Conservation (phyloP, 169 alveolate species). For the Plasmodium relictum region DNA sequence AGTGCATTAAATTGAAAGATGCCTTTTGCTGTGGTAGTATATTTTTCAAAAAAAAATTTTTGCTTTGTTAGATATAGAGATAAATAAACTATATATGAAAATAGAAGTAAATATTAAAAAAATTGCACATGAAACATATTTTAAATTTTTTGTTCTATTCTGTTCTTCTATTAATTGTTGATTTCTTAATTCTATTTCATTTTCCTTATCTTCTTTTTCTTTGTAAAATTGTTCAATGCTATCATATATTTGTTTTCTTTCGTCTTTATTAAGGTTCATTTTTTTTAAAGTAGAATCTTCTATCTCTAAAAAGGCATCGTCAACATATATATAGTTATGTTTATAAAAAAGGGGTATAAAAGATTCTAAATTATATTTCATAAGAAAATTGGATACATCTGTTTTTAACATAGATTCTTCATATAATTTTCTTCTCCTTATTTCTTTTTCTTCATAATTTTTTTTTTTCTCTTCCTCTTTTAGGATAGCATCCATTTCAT, state of each 20-base stretch:
- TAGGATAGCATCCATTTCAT: conserved; percentile 43
- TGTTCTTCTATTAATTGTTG: conserved; percentile 58
- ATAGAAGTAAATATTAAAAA: conserved; percentile 44
- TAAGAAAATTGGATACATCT: conserved; percentile 72
- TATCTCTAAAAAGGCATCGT: conserved; percentile 44
- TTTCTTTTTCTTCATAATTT: conserved; percentile 68
- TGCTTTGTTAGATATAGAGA: conserved; percentile 33
- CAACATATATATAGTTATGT: conserved; percentile 68
- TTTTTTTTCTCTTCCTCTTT: conserved; percentile 69
- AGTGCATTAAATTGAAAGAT: no score
- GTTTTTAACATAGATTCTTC: conserved; percentile 74
- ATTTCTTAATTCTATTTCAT: conserved; percentile 29
- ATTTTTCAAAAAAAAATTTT: conserved; percentile 30
- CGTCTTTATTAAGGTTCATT: conserved; percentile 55
- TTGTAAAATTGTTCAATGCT: conserved; percentile 32
- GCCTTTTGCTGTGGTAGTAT: no score
- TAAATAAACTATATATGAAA: conserved; percentile 65
- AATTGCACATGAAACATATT: conserved; percentile 57
- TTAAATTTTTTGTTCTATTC: conserved; percentile 36
- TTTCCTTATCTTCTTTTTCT: conserved; percentile 30
- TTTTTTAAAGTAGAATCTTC: conserved; percentile 47
- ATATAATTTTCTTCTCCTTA: conserved; percentile 50
- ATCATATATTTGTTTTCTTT: conserved; percentile 28
- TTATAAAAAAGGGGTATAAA: conserved; percentile 51
- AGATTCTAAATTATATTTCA: conserved; percentile 35